Base-by-base conservation (phyloP, 495 filamentous ascomycete genomes). In the Aspergillus olivimuriae region DNA sequence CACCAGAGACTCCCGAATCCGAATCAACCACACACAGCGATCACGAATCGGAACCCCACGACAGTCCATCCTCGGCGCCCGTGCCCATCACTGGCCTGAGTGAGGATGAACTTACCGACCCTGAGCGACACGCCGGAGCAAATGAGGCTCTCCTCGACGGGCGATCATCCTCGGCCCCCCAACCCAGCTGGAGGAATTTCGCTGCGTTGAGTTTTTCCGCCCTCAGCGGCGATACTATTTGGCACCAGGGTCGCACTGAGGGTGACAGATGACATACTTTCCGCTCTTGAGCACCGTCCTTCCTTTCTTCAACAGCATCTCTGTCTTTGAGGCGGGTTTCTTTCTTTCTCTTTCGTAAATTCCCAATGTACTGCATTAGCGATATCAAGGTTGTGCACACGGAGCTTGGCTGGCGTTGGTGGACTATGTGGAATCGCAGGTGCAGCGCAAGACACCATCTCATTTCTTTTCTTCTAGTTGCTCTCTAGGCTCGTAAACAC, bases 171-270 rank as follows among this genome's bases (percentile, higher is more conserved):
- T 68, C 67, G 14, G 60, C 62, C 7, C 60, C 65, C 18, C 56
- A 61, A 19, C 58, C 65, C 8, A 63, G 50, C 41, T 69, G 67
- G 69, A 53, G 66, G 26, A 68, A 69, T 35, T 50, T 69, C 40
- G 59, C 69, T 12, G 66, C 70, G 0, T 43, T 74, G 5, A 75
- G 68, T 45, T 64, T 73, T 34, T 74, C 70, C 4, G 69, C 69
- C 6, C 65, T 77, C 6, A 75, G 63, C 37, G 74, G 74, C 7
- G 73, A 76, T 41, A 68, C 64, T 7, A 69, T 71, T 26, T 73
- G 73, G 68, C 69, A 73, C 43, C 72, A 72, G 46, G 57, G 60
- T 42, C 63, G 61, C 48, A 53, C 58, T 12, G 69, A 77, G 39
- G 63, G 68, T 28, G 68, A 66, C 41, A 52, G 66, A 53, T 77